These are phyloP conservation scores for Neocallimastix lanati DNA, from an alignment of 192 early-diverging fungal genomes.

Conservation along the genomic window DNA sequence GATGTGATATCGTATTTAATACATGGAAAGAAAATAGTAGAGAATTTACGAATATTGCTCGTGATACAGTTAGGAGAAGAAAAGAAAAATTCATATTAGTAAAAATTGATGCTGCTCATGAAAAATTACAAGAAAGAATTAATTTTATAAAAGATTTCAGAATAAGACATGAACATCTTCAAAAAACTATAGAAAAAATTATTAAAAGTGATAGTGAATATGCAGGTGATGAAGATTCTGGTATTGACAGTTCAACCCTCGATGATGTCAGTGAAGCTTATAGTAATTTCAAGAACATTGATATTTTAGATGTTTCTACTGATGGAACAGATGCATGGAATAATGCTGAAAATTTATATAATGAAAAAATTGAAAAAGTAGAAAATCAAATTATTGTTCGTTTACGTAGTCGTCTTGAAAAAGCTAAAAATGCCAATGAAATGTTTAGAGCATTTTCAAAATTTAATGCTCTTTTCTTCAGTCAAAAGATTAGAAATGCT, in stretches of 20 bases:
- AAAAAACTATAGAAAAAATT: conserved; percentile 84
- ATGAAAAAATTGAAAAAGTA: conserved; percentile 81
- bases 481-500: conserved; percentile 98
- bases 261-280: conserved; percentile 82
- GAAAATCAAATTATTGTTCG: conserved; percentile 95
- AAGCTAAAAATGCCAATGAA: conserved; percentile 89
- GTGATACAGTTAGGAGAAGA: conserved; percentile 84
- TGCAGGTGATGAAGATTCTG: conserved; percentile 26
- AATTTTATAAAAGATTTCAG: conserved; percentile 79
- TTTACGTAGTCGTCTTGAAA: conserved; percentile 82
- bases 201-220: conserved; percentile 46
- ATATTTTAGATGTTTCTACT: conserved; percentile 80
- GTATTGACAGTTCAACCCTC: conserved; percentile 51
- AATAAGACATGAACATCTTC: conserved; percentile 94
- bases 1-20: conserved; percentile 70
- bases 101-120: conserved; percentile 82
- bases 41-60: conserved; percentile 85
- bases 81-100: conserved; percentile 87
- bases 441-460: conserved; percentile 99
- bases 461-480: conserved; percentile 98
- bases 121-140: conserved; percentile 82
- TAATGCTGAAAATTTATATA: conserved; percentile 73
- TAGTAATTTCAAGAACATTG: conserved; percentile 78
- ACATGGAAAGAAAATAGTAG: conserved; percentile 91
- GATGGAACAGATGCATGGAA: conserved; percentile 90